Percentiles rank a stretch among this genome's conserved stretches.
Evolutionary conservation across 305 asterid genomes (phyloP).

Genomic region (Stenogyne calaminthoides): DNA sequence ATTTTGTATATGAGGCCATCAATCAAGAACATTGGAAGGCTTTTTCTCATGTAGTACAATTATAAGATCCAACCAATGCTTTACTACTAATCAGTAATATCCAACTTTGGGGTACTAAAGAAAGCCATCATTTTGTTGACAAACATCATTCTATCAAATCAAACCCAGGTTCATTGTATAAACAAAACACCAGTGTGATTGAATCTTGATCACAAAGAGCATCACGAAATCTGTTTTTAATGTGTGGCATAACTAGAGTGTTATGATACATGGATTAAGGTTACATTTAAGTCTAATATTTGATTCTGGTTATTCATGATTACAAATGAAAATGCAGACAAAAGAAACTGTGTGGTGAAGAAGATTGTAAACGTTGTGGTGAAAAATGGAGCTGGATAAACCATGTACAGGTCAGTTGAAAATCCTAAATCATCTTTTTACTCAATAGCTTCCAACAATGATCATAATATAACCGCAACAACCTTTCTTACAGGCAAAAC

Average conservation of each 20-base stretch:
- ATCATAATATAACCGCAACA: slow-evolving; percentile 3
- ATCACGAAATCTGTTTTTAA: neutral
- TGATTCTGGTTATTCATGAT: slow-evolving; percentile 15
- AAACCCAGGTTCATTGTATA: neutral
- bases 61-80: neutral
- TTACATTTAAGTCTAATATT: neutral
- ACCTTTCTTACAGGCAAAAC: slow-evolving; percentile 65
- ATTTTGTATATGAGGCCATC: neutral
- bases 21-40: neutral
- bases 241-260: neutral
- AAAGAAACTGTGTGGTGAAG: slow-evolving; percentile 90
- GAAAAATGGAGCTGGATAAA: slow-evolving; percentile 58
- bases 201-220: neutral
- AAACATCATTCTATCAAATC: neutral
- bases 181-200: neutral
- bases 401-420: slow-evolving; percentile 64
- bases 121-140: neutral
- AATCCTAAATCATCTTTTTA: slow-evolving; percentile 7
- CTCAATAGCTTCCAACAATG: neutral
- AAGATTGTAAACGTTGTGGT: slow-evolving; percentile 79
- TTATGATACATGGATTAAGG: neutral
- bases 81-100: too few species aligned
- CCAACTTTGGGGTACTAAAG: neutral
- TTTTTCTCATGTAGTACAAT: neutral
- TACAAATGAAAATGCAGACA: slow-evolving; percentile 47